These are phyloP conservation scores for Tanozyma kutaoensis DNA, from an alignment of 805 yeast species.

Conservation along the genomic window DNA sequence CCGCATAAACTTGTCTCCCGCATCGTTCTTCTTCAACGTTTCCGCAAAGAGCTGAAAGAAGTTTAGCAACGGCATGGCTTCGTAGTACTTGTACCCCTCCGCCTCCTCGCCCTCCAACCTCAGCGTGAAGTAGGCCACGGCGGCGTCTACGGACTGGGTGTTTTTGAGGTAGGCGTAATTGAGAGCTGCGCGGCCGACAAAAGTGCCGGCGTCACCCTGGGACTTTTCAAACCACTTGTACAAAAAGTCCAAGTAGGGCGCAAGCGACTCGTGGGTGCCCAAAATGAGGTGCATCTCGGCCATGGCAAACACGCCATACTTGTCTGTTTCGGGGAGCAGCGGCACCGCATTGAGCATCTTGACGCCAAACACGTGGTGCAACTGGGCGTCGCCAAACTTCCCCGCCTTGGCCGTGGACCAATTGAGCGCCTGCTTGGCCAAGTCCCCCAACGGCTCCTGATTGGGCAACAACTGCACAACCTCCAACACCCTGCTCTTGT, in stretches of 20 bases:
- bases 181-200: conserved; percentile 46
- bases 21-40: conserved; percentile 36
- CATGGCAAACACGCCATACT: conserved; percentile 34
- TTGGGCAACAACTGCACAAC: conserved; percentile 31
- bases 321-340: conserved; percentile 11
- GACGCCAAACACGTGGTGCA: conserved; percentile 63
- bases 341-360: conserved; percentile 34
- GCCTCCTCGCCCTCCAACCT: conserved; percentile 2
- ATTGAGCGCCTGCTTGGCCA: conserved; percentile 49
- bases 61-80: conserved; percentile 36
- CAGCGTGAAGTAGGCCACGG: conserved; percentile 7
- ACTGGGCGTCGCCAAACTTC: conserved; percentile 59
- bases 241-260: conserved; percentile 30
- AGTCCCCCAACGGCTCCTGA: conserved; percentile 36
- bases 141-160: conserved; percentile 39
- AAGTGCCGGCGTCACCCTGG: conserved; percentile 20
- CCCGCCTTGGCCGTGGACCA: conserved; percentile 43
- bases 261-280: conserved; percentile 45
- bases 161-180: conserved; percentile 64
- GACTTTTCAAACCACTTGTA: conserved; percentile 22
- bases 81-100: conserved; percentile 2
- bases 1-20: conserved; percentile 39
- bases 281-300: conserved; percentile 64
- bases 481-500: conserved; percentile 22
- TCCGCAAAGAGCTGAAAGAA: conserved; percentile 55